phyloP scores from a whole-genome alignment of 2,329 filamentous ascomycete species.

The Cytospora paraplurivora region DNA sequence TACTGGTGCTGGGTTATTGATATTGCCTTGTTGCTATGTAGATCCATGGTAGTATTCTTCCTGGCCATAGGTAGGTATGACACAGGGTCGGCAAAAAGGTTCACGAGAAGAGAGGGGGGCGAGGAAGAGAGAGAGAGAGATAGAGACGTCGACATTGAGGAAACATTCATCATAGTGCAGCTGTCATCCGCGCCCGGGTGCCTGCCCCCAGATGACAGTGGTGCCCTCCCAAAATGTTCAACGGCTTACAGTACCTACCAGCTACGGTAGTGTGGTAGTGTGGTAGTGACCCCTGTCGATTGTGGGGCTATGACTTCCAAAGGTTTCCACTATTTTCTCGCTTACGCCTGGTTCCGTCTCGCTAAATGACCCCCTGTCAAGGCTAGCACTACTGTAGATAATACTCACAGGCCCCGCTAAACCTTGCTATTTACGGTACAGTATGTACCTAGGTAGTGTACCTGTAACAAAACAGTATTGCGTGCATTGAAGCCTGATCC shows the following conservation, averaged over 20 bases:
- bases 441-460: background rate
- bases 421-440: background rate
- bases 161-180: too few species aligned
- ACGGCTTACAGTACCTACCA: too few species aligned
- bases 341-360: slow-evolving; percentile 22
- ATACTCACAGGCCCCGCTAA: background rate
- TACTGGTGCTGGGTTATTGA: too few species aligned
- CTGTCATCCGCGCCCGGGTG: too few species aligned
- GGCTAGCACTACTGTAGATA: slow-evolving; percentile 4
- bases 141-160: too few species aligned
- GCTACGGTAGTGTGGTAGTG: too few species aligned
- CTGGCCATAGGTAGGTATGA: too few species aligned
- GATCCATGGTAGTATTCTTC: too few species aligned
- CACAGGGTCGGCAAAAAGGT: too few species aligned
- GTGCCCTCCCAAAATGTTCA: background rate
- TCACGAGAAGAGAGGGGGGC: too few species aligned
- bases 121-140: too few species aligned
- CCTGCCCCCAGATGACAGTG: background rate
- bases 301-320: slow-evolving; percentile 7
- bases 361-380: slow-evolving; percentile 14
- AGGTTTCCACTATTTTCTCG: slow-evolving; percentile 17
- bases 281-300: slow-evolving; percentile 9
- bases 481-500: slow-evolving; percentile 21
- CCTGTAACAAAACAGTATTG: slow-evolving; percentile 5
- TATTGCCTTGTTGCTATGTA: too few species aligned